Conservation (phyloP, 768 basidiomycete species). For the Suillus occidentalis region DNA sequence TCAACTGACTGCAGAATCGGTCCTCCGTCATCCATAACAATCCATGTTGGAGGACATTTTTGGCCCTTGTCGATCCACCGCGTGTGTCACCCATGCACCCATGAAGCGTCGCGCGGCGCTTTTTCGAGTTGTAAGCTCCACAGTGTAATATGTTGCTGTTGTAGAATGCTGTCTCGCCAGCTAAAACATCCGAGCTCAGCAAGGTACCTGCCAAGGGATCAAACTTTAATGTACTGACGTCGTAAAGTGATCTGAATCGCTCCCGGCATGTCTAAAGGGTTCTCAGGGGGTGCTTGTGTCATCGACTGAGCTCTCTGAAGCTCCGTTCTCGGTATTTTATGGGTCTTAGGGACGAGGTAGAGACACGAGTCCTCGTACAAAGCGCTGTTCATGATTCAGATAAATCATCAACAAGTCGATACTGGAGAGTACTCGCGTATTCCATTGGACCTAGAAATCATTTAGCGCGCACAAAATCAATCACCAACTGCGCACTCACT, state of each 20-base stretch:
- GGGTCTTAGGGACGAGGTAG: conserved; percentile 69
- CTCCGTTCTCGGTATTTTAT: conserved; percentile 53
- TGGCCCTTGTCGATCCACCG: conserved; percentile 61
- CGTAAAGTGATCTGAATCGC: conserved; percentile 53
- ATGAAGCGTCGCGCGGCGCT: conserved; percentile 65
- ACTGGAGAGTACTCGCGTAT: conserved; percentile 52
- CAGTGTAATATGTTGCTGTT: conserved; percentile 80
- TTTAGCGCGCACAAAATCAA: neutral
- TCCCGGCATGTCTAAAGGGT: conserved; percentile 74
- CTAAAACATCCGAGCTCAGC: conserved; percentile 29
- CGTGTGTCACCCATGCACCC: conserved; percentile 63
- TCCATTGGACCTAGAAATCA: conserved; percentile 68
- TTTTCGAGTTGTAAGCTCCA: conserved; percentile 54
- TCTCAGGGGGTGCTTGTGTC: conserved; percentile 46
- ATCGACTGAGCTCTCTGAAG: conserved; percentile 59
- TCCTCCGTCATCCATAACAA: conserved; percentile 66
- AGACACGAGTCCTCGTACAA: conserved; percentile 70
- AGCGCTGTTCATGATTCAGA: conserved; percentile 43
- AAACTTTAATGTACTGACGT: conserved; percentile 37
- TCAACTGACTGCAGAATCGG: conserved; percentile 45
- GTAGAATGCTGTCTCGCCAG: conserved; percentile 79
- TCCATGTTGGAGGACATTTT: conserved; percentile 77
- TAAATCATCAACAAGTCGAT: neutral
- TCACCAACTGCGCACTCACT: conserved; percentile 38
- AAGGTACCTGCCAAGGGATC: neutral